phyloP scores from a whole-genome alignment of 768 basidiomycete genomes.

The Clathrus columnatus region DNA sequence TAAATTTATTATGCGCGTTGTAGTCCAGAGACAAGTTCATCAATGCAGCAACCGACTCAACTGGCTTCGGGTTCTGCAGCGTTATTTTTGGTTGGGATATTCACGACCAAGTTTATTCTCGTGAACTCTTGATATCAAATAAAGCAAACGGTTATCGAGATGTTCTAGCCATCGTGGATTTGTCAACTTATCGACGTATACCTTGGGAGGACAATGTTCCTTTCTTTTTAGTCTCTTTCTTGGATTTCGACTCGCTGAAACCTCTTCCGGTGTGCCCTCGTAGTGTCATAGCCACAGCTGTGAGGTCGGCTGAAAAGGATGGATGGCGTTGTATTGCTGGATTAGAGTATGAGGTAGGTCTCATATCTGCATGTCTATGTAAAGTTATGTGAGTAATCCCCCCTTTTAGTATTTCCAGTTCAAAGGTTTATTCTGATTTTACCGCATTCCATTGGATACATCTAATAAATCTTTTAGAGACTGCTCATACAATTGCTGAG shows the following conservation, averaged over 20 bases:
- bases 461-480: conserved; percentile 44
- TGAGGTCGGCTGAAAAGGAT: conserved; percentile 36
- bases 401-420: conserved; percentile 73
- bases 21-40: conserved; percentile 91
- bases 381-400: conserved; percentile 11
- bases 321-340: conserved; percentile 72
- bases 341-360: conserved; percentile 82
- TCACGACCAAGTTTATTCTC: conserved; percentile 76
- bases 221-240: conserved; percentile 87
- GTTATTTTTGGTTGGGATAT: conserved; percentile 94
- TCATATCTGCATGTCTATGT: not conserved
- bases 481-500: conserved; percentile 59
- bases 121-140: conserved; percentile 87
- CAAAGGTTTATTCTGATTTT: conserved; percentile 44
- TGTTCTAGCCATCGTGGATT: conserved; percentile 76
- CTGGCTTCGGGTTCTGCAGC: conserved; percentile 90
- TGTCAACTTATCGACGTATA: conserved; percentile 79
- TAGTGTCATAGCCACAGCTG: conserved; percentile 58
- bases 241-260: conserved; percentile 75
- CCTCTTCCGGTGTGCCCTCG: conserved; percentile 81
- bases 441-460: not conserved
- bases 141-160: conserved; percentile 88
- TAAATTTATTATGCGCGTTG: conserved; percentile 4
- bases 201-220: conserved; percentile 89
- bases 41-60: conserved; percentile 55